phyloP scores from a whole-genome alignment of 2,329 filamentous ascomycete genomes.

The Paramyrothecium roridum region DNA sequence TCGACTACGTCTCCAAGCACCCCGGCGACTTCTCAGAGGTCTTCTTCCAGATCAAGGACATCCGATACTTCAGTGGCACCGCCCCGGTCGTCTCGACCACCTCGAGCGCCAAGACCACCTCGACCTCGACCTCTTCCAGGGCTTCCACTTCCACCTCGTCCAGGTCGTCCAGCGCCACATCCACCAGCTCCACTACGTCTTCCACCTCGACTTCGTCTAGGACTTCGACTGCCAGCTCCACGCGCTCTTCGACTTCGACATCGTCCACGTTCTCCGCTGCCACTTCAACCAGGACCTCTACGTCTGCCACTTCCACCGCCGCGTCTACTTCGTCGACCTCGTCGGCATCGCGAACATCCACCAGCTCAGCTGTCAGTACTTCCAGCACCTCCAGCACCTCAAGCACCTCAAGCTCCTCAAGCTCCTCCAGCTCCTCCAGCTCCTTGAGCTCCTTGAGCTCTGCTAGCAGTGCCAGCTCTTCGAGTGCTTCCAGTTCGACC shows the following conservation, averaged over 20 bases:
- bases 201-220: not conserved
- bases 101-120: constrained; percentile 13
- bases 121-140: constrained; percentile 1
- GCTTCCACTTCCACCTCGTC: constrained; percentile 4
- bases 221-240: not conserved
- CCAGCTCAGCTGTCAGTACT: not conserved
- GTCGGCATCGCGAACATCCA: not conserved
- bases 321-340: not conserved
- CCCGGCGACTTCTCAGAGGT: constrained; percentile 32
- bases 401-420: not conserved
- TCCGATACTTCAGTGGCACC: constrained; percentile 26
- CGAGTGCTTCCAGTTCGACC: constrained; percentile 8
- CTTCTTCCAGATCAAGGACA: constrained; percentile 44
- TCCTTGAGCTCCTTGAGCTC: not conserved
- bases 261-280: not conserved
- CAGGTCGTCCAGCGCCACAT: constrained; percentile 3
- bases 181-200: constrained; percentile 3
- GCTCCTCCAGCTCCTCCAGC: not conserved
- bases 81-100: constrained; percentile 9
- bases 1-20: constrained; percentile 31
- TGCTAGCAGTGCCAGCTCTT: constrained; percentile 14
- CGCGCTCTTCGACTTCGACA: constrained; percentile 1
- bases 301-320: constrained; percentile 1
- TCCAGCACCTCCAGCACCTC: not conserved
- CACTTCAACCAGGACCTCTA: not conserved